Evolutionary conservation across 768 basidiomycete species (phyloP), one percentile per base, ranked within the genome.

Genomic region (Leccinum uliginosum): DNA sequence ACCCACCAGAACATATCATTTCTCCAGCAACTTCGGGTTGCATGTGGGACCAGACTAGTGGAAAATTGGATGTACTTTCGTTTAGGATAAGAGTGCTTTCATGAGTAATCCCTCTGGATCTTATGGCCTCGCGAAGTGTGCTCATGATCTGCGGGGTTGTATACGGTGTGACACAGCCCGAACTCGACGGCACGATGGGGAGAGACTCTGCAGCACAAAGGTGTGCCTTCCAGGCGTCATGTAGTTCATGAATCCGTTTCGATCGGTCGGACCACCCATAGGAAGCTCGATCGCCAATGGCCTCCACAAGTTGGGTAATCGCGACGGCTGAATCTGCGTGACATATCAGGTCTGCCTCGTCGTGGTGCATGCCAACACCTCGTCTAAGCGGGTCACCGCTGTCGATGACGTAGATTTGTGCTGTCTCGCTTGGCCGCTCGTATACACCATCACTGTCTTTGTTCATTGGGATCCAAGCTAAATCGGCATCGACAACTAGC

Each of bases 381-480:
- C 66, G 73, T 69, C 80, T 84, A 6, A 90, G 74, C 1, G 85
- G 85, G 57, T 89, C 85, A 0, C 78, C 84, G 19, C 78, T 73
- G 62, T 87, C 86, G 15, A 89, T 64, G 17, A 87, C 71, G 61
- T 86, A 87, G 1, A 88, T 76, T 27, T 76, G 71, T 0, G 85
- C 80, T 3, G 71, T 67, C 0, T 69, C 58, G 4, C 38, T 63
- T 0, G 86, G 84, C 50, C 69, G 67, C 38, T 69, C 67, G 46
- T 57, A 50, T 29, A 29, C 51, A 15, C 70, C 68, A 3, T 67
- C 67, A 53, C 65, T 68, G 55, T 67, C 72, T 32, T 78, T 77
- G 53, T 79, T 74, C 46, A 65, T 72, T 1, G 82, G 78, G 26
- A 86, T 81, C 84, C 86, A 89, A 0, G 87, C 84, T 0, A 87